Base-by-base conservation (phyloP, 495 filamentous ascomycete species). In the Penicillium mononematosum region DNA sequence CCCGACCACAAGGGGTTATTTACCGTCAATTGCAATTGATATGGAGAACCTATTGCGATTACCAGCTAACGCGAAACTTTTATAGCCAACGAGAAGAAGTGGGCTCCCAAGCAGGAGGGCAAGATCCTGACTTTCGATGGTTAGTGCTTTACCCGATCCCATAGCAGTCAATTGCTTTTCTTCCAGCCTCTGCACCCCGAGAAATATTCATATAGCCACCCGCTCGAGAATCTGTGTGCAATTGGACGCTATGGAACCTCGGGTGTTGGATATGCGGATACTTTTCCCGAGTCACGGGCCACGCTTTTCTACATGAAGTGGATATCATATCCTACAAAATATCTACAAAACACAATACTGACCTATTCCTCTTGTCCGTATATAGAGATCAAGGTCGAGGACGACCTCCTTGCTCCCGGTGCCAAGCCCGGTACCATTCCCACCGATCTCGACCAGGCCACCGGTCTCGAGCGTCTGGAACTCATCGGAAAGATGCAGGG, bases 401-500 rank as follows among this genome's bases (percentile, higher is more conserved):
- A 84, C 12, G 94, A 99, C 77, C 88, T 99, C 50, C 36, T 95
- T 56, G 80, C 84, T 57, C 90, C 92, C 42, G 94, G 94, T 75
- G 90, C 87, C 66, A 75, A 79, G 52, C 76, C 86, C 59, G 94
- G 93, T 62, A 89, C 88, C 72, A 80, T 99, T 61, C 91, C 94
- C 58, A 91, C 89, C 78, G 94, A 99, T 75, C 70, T 92, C 70
- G 89, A 96, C 67, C 94, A 99, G 74, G 79, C 93, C 44, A 98
- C 94, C 61, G 94, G 94, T 84, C 81, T 99, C 50, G 94, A 99
- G 81, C 93, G 94, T 78, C 84, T 99, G 66, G 94, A 99, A 75
- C 92, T 99, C 66, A 79, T 98, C 76, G 94, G 94, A 75, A 99
- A 99, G 84, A 96, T 97, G 88, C 89, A 98, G 81, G 91, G 94